These are phyloP conservation scores for Rhizophora mangle DNA, from an alignment of 345 rosid genomes.

Conservation along the genomic window DNA sequence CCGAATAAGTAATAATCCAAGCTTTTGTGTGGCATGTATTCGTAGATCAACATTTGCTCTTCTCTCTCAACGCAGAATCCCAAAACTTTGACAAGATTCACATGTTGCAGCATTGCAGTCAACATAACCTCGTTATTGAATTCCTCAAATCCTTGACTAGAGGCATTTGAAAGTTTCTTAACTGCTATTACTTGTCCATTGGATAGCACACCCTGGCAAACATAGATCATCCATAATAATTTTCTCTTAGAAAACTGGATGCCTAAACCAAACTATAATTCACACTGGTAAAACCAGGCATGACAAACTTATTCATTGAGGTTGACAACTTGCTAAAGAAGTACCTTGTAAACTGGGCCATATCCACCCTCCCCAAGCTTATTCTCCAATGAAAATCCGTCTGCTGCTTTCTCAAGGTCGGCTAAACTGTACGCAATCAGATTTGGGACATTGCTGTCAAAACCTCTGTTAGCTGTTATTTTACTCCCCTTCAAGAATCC, in stretches of 20 bases:
- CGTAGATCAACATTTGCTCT: slow-evolving; percentile 41
- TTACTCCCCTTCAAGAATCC: background rate
- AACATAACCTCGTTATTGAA: slow-evolving; percentile 37
- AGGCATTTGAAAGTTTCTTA: slow-evolving; percentile 37
- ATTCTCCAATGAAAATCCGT: slow-evolving; percentile 31
- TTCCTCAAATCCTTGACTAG: slow-evolving; percentile 38
- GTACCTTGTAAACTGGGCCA: slow-evolving; percentile 43
- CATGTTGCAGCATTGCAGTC: slow-evolving; percentile 38
- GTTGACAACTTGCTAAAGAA: background rate
- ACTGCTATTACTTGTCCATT: slow-evolving; percentile 39
- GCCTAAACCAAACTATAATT: background rate
- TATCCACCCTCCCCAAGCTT: slow-evolving; percentile 46
- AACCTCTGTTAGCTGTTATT: background rate
- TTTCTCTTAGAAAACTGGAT: background rate
- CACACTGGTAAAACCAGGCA: too few species aligned
- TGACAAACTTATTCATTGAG: too few species aligned
- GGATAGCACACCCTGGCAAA: slow-evolving; percentile 24
- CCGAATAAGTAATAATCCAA: slow-evolving; percentile 36
- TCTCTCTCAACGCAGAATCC: slow-evolving; percentile 34
- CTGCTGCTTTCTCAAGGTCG: slow-evolving; percentile 29
- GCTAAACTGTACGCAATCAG: slow-evolving; percentile 22
- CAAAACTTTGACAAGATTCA: slow-evolving; percentile 30
- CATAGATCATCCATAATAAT: too few species aligned
- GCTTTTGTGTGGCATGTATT: slow-evolving; percentile 37
- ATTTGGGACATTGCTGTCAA: slow-evolving; percentile 16